A percentile compares a stretch with the other conserved stretches of the same genome.
Evolutionary conservation across 306 rosid species (phyloP).

Genomic region (Hippophae rhamnoides): DNA sequence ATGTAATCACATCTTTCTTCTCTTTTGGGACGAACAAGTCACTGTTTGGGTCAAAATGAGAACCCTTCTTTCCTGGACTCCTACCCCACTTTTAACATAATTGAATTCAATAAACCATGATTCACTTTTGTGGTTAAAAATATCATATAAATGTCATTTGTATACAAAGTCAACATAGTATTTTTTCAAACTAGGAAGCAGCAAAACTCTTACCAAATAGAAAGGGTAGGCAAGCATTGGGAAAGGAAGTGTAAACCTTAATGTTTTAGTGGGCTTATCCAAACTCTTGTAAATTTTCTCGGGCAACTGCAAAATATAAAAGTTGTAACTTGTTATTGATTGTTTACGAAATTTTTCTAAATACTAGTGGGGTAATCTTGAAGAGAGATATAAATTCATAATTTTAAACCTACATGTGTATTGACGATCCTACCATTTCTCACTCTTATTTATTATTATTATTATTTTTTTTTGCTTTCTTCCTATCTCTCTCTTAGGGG

Average conservation of each 20-base stretch:
- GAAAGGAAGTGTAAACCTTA: conserved; percentile 72
- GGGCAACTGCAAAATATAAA: conserved; percentile 50
- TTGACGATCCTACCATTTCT: too few relatives aligned
- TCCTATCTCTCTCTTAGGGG: too few relatives aligned
- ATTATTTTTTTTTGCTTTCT: too few relatives aligned
- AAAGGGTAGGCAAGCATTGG: conserved; percentile 93
- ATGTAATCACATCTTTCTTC: conserved; percentile 68
- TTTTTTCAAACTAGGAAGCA: conserved; percentile 3
- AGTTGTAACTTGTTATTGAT: too few relatives aligned
- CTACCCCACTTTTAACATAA: conserved; percentile 42
- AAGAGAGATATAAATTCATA: too few relatives aligned
- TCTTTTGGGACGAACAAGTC: conserved; percentile 68
- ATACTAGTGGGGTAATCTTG: too few relatives aligned
- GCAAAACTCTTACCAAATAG: conserved; percentile 58
- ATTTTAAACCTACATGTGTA: too few relatives aligned
- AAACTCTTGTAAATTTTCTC: conserved; percentile 50
- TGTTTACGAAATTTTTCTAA: too few relatives aligned
- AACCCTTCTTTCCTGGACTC: conserved; percentile 94
- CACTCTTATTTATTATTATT: too few relatives aligned
- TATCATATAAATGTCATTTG: too few relatives aligned
- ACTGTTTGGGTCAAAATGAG: conserved; percentile 73
- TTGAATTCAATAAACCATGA: conserved; percentile 18
- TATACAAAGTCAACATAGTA: not conserved
- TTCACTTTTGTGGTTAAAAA: not conserved
- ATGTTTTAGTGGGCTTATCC: conserved; percentile 37